Conservation (phyloP, 768 basidiomycete species). For the Lactarius vividus region DNA sequence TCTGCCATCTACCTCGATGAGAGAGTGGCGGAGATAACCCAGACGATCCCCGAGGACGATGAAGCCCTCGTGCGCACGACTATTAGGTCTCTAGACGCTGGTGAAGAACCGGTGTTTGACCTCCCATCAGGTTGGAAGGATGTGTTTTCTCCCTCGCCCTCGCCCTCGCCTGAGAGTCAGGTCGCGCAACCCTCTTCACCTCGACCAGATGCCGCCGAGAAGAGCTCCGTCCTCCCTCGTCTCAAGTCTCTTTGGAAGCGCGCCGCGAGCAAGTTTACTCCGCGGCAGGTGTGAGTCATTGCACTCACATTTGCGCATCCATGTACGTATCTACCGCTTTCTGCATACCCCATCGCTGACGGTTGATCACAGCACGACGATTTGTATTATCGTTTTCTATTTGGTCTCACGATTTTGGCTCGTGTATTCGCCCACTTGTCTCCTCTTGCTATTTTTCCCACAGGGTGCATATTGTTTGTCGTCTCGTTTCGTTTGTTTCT, state of each 20-base stretch:
- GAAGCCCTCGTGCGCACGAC: conserved; percentile 17
- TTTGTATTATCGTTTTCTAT: background rate
- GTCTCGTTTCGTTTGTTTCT: background rate
- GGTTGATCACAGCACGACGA: background rate
- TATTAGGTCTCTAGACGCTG: conserved; percentile 19
- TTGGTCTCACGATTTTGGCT: background rate
- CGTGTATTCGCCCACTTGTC: background rate
- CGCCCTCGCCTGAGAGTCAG: background rate
- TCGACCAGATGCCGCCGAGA: conserved; percentile 1
- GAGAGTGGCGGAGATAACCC: background rate
- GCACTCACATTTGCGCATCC: background rate
- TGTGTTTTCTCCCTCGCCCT: background rate
- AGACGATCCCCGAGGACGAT: conserved; percentile 10
- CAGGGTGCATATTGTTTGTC: background rate
- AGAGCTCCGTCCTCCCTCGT: conserved; percentile 13
- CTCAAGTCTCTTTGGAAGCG: conserved; percentile 25
- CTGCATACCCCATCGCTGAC: background rate
- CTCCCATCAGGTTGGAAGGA: conserved; percentile 19
- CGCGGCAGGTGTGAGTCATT: conserved; percentile 9
- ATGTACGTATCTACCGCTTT: background rate
- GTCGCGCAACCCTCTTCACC: background rate
- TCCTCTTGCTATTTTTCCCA: background rate
- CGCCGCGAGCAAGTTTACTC: conserved; percentile 12
- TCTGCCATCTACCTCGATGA: conserved; percentile 4
- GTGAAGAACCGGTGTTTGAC: conserved; percentile 20